phyloP scores from a whole-genome alignment of 805 yeast species.

The Metschnikowia noctiluminum region DNA sequence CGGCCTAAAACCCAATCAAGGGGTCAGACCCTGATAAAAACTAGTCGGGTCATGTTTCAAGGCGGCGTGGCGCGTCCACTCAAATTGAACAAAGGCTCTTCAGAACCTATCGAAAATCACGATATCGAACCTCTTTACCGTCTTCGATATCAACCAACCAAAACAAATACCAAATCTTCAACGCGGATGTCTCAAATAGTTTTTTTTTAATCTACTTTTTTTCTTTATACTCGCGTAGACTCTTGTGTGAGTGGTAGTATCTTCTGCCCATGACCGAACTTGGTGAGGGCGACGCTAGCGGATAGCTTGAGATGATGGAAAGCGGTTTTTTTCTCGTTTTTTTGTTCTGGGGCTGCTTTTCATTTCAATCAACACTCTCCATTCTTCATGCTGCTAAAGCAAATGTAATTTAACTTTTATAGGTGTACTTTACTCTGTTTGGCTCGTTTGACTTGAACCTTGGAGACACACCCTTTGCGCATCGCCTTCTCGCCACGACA shows the following conservation, averaged over 20 bases:
- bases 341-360: no score
- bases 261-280: background rate
- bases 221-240: background rate
- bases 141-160: background rate
- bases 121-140: background rate
- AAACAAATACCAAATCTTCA: background rate
- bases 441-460: no score
- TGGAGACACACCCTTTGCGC: no score
- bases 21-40: conserved; percentile 2
- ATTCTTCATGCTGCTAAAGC: no score
- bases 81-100: background rate
- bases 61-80: background rate
- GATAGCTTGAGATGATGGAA: no score
- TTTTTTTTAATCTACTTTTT: conserved; percentile 2
- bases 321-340: no score
- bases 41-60: background rate
- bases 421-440: no score
- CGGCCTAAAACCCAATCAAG: background rate
- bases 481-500: no score
- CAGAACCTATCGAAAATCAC: background rate
- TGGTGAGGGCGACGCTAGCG: no score
- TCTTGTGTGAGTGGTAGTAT: background rate
- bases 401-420: no score
- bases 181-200: conserved; percentile 1
- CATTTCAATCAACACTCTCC: no score